Evolutionary conservation across 2,329 filamentous ascomycete genomes (phyloP), one percentile per base, ranked within the genome.

Genomic region (Alternaria longipes): DNA sequence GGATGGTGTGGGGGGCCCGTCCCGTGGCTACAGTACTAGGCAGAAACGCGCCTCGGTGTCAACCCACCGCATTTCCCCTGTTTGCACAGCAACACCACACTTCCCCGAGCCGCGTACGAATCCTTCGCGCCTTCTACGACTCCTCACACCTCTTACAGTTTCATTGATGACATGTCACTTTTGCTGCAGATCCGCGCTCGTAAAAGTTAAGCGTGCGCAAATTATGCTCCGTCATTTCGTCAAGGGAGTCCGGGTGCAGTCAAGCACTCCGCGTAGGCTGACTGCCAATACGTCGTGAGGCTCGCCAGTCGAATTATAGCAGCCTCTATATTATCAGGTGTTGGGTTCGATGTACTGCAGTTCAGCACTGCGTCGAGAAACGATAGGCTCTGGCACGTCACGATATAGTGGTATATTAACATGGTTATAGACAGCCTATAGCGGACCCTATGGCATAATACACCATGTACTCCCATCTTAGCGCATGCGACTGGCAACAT

Each of bases 91-190:
- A 51, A 36, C 22, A 36, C 34, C 47, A 51, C 16, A n/a, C 47
- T 24, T 22, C 20, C 47, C 47, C 47, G 22, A 51, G 30, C 47
- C 47, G 47, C 32, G 47, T n/a, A n/a, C 45, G n/a, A 47, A 47
- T 47, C 45, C 18, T 32, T 45, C 45, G 20, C 28, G 12, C 8
- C 20, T 20, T 30, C 9, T 32, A 20, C 20, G 26, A 32, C 28
- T 22, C 16, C 45, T 18, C 30, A 30, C 45, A 47, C n/a, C 45
- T 32, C n/a, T 20, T 40, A 9, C n/a, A 18, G 45, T 22, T 18
- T 47, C n/a, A 18, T 18, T n/a, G n/a, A 40, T 4, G 38, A 40
- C 38, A 40, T 40, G 38, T 20, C 38, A 8, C 14, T 18, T n/a
- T 40, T n/a, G 38, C n/a, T 20, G n/a, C n/a, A 34, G 18, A 20